Evolutionary conservation across 2,329 filamentous ascomycete genomes (phyloP).

Genomic region (Neofusicoccum umdonicola): DNA sequence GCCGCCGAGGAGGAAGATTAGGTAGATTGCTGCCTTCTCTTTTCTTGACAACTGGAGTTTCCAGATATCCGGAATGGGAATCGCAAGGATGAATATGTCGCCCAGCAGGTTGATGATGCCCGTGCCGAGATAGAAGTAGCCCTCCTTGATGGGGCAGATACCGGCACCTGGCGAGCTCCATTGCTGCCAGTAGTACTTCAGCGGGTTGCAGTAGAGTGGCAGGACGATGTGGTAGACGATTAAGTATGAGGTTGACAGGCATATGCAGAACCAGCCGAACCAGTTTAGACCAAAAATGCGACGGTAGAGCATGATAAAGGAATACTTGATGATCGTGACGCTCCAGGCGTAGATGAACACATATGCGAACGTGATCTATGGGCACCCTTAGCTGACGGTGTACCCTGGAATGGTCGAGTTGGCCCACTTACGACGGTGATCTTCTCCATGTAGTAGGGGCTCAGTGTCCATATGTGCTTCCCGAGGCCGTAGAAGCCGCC

Average conservation of each 20-base stretch:
- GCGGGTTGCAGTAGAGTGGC: slow-evolving; percentile 22
- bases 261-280: slow-evolving; percentile 25
- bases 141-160: slow-evolving; percentile 25
- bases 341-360: slow-evolving; percentile 30
- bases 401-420: background rate
- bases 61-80: background rate
- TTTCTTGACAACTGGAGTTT: background rate
- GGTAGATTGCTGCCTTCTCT: background rate
- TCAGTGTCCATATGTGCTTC: slow-evolving; percentile 27
- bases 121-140: slow-evolving; percentile 26
- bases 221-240: slow-evolving; percentile 25
- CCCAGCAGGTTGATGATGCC: slow-evolving; percentile 28
- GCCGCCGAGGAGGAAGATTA: background rate
- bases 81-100: slow-evolving; percentile 20
- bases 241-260: slow-evolving; percentile 23
- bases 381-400: background rate
- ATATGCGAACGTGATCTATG: slow-evolving; percentile 28
- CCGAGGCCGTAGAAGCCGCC: slow-evolving; percentile 27
- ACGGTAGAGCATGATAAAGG: slow-evolving; percentile 27
- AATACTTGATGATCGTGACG: slow-evolving; percentile 28
- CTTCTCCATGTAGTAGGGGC: slow-evolving; percentile 25
- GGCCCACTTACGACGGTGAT: slow-evolving; percentile 24
- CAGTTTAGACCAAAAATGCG: slow-evolving; percentile 29
- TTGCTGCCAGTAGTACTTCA: slow-evolving; percentile 26
- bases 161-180: slow-evolving; percentile 23